These are phyloP conservation scores for Brettanomyces sp. DNA, from an alignment of 805 yeast species.

Conservation along the genomic window DNA sequence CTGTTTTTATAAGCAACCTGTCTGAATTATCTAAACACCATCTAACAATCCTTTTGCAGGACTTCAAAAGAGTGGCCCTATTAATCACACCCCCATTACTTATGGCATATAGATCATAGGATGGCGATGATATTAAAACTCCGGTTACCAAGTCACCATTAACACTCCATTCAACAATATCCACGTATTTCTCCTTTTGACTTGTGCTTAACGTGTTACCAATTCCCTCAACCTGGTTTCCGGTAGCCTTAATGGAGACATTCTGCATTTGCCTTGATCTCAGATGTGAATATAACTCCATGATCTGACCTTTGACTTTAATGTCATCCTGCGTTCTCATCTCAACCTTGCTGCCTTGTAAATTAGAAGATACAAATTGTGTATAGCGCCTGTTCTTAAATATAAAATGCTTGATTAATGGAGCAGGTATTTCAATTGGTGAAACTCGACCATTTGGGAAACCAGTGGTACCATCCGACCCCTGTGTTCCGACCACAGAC, in stretches of 20 bases:
- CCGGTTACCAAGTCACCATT: slow-evolving; percentile 14
- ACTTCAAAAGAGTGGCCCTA: slow-evolving; percentile 46
- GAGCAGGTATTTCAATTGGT: slow-evolving; percentile 46
- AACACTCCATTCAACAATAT: slow-evolving; percentile 18
- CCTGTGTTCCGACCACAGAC: slow-evolving; percentile 21
- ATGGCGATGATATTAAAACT: slow-evolving; percentile 21
- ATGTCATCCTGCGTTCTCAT: slow-evolving; percentile 8
- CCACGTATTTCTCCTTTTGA: slow-evolving; percentile 16
- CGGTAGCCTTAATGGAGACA: slow-evolving; percentile 1
- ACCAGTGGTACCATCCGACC: slow-evolving; percentile 19
- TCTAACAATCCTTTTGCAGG: slow-evolving; percentile 54
- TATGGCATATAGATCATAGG: slow-evolving; percentile 53
- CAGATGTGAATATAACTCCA: slow-evolving; percentile 20
- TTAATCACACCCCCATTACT: slow-evolving; percentile 46
- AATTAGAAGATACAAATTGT: slow-evolving; percentile 39
- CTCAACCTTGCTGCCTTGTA: slow-evolving; percentile 13
- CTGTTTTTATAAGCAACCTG: slow-evolving; percentile 65
- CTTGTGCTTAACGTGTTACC: neutral
- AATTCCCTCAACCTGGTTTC: neutral
- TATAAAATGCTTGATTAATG: slow-evolving; percentile 64
- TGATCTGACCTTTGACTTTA: slow-evolving; percentile 15
- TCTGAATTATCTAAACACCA: slow-evolving; percentile 74
- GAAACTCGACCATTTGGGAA: slow-evolving; percentile 30
- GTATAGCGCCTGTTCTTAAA: slow-evolving; percentile 58
- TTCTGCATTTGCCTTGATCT: slow-evolving; percentile 14